Base-by-base conservation (phyloP, 768 basidiomycete genomes). In the Amanita muscaria region DNA sequence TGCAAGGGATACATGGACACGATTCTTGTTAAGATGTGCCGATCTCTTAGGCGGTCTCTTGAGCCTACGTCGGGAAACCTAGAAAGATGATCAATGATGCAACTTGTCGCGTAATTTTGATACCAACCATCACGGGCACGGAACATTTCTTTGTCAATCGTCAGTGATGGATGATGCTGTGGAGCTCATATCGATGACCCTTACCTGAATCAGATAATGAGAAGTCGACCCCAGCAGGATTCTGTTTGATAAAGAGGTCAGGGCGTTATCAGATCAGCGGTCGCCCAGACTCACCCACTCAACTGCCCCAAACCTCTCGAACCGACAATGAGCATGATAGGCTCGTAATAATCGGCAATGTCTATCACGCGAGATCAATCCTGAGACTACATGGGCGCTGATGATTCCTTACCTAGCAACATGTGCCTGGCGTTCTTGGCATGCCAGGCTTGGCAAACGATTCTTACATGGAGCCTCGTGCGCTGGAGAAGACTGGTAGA, bases 381-480 rank as follows among this genome's bases (percentile, higher is more conserved):
- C 18, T 11, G 38, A 37, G 29, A 23, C 30, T 25, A 39, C 15
- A 14, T 27, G 14, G 33, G 30, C 40, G 33, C 25, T 18, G 39
- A 21, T 36, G 29, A 42, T 40, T 34, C 36, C 70, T 42, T 40
- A 81, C 83, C 83, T 15, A 94, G 67, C 18, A 94, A 65, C 82
- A 93, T 92, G 56, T 92, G 89, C 18, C 89, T 67, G 1, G 84
- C 73, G 57, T 93, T 93, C 69, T 94, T 96, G n/a, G 93, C 90
- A 52, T 98, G 93, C 78, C 93, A 87, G 22, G 93, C 92, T 64
- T 98, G 92, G 61, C 94, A 98, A 3, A 79, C 72, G 30, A 98
- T 78, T 0, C 79, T 80, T 22, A 96, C 87, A 49, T 97, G 80
- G 45, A 98, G 68, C 47, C 73, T 77, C 0, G 96, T 99, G 18